These are phyloP conservation scores for Aspergillus sclerotiicarbonarius DNA, from an alignment of 495 filamentous ascomycete genomes.

Conservation along the genomic window DNA sequence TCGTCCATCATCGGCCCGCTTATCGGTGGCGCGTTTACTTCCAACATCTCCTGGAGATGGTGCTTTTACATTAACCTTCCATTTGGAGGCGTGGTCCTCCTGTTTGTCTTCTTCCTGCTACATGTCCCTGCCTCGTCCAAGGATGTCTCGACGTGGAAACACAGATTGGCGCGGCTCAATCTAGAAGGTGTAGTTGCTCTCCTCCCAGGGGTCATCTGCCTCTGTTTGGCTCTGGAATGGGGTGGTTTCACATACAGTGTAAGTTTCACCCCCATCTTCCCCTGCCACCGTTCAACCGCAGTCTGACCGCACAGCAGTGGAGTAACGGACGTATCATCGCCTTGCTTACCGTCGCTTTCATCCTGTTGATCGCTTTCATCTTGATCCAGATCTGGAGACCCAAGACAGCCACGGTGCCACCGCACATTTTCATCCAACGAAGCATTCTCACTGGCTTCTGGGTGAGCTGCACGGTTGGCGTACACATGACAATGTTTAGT, in stretches of 20 bases:
- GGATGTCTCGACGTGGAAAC: constrained; percentile 15
- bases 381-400: constrained; percentile 23
- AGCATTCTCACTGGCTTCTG: constrained; percentile 16
- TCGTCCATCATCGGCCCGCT: constrained; percentile 49
- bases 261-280: too few species aligned
- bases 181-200: background rate
- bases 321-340: constrained; percentile 32
- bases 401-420: constrained; percentile 34
- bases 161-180: constrained; percentile 6
- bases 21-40: constrained; percentile 30
- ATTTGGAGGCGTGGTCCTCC: constrained; percentile 44
- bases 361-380: constrained; percentile 23
- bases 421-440: constrained; percentile 35
- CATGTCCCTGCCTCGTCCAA: background rate
- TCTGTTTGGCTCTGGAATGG: constrained; percentile 46
- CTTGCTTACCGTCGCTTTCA: constrained; percentile 30
- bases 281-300: too few species aligned
- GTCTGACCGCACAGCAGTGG: constrained; percentile 22
- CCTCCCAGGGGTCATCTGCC: constrained; percentile 27
- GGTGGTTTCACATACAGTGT: constrained; percentile 33
- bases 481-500: constrained; percentile 50
- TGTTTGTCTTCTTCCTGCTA: constrained; percentile 37
- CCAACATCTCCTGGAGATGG: constrained; percentile 39
- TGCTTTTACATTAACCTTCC: constrained; percentile 64
- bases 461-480: constrained; percentile 12